Evolutionary conservation across 331 rosid species (phyloP), one percentile per base, ranked within the genome.

Genomic region (Pyrus hybrid): DNA sequence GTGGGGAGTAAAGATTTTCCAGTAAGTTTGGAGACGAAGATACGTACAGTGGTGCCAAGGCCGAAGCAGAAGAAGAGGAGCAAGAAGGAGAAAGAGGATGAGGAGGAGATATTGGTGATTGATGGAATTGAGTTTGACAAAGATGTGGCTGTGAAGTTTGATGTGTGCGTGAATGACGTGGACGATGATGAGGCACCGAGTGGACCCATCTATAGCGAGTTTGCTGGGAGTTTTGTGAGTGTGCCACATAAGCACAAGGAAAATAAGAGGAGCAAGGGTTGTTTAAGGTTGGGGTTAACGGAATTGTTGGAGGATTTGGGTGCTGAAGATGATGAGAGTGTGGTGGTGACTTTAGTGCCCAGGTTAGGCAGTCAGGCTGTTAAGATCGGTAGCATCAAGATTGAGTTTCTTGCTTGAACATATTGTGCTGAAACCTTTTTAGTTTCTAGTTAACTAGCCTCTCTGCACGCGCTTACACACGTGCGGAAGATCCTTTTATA

Each of bases 291-390:
- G 16, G 95, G 93, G n/a, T 57, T 91, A 37, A 80, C 84, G 0
- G 90, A 89, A 68, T 13, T 88, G 79, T 70, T 91, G 70, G 95
- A 91, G 62, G 95, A 89, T 56, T 79, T 91, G 79, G 93, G 11
- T 0, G 90, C 81, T 1, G 96, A 91, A 7, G 81, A 82, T 67
- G 93, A 91, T 63, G 96, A 89, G 7, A 85, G 57, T 21, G 68
- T 91, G 43, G 79, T 71, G 35, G 90, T 91, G 32, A 91, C 97
- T 5, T 68, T 91, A 70, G 88, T 89, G 41, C 93, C 96, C 0
- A 82, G 76, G 83, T 28, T 26, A 21, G 87, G 90, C 11, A 20
- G 17, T 0, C 29, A 25, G 60, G 18, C 58, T 1, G 85, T 88
- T 33, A 62, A 70, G 37, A 81, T 91, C 25, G 49, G 56, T 13